These are phyloP conservation scores for Akebia trifoliata DNA, from an alignment of 164 flowering plant species.

Conservation along the genomic window DNA sequence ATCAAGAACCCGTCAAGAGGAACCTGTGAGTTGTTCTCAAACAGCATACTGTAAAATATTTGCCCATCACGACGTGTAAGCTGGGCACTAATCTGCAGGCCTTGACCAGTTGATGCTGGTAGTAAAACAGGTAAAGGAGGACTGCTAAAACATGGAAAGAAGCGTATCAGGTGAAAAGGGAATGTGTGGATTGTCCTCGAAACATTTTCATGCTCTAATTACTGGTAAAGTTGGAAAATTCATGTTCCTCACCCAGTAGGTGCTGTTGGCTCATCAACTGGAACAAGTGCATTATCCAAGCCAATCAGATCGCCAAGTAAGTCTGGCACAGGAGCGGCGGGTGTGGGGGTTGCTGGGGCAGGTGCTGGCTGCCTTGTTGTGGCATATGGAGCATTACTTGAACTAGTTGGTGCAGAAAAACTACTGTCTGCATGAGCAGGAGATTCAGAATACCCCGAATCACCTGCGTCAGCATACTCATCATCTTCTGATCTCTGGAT, in stretches of 20 bases:
- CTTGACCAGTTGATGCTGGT: slow-evolving; percentile 82
- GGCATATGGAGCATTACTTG: slow-evolving; percentile 39
- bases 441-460: slow-evolving; percentile 68
- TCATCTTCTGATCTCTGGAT: slow-evolving; percentile 85
- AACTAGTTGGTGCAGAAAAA: slow-evolving; percentile 50
- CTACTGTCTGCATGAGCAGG: slow-evolving; percentile 52
- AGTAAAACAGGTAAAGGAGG: slow-evolving; percentile 81
- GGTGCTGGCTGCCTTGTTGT: slow-evolving; percentile 43
- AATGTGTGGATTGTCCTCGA: neutral
- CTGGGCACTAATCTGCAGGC: slow-evolving; percentile 89
- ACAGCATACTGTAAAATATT: slow-evolving; percentile 76
- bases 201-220: neutral
- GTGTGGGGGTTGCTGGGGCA: slow-evolving; percentile 37
- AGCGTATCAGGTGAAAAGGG: neutral
- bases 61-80: slow-evolving; percentile 74
- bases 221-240: neutral
- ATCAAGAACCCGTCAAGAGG: slow-evolving; percentile 97
- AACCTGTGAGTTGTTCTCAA: slow-evolving; percentile 77
- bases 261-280: slow-evolving; percentile 66
- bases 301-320: slow-evolving; percentile 92
- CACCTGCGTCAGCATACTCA: slow-evolving; percentile 82
- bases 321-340: slow-evolving; percentile 81
- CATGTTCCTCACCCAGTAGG: slow-evolving; percentile 56
- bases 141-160: slow-evolving; percentile 36
- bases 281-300: slow-evolving; percentile 76